phyloP scores from a whole-genome alignment of 2,329 filamentous ascomycete species.

The Lasiodiplodia sp. region DNA sequence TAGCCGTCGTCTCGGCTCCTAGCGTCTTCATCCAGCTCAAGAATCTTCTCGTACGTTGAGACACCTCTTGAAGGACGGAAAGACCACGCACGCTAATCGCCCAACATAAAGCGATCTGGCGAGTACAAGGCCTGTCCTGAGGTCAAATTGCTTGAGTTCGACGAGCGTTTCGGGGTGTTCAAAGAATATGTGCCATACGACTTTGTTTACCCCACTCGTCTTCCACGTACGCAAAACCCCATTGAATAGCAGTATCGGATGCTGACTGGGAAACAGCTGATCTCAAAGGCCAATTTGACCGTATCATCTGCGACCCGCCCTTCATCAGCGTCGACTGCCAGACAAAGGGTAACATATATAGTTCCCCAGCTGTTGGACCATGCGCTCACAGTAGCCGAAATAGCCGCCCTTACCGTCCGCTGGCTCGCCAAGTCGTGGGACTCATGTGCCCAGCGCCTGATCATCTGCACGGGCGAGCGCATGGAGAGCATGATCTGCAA shows the following conservation, averaged over 20 bases:
- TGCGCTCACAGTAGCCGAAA: not conserved
- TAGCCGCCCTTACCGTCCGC: conserved; percentile 76
- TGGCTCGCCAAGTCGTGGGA: conserved; percentile 69
- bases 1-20: conserved; percentile 76
- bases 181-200: conserved; percentile 79
- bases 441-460: conserved; percentile 50
- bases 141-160: conserved; percentile 75
- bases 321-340: conserved; percentile 84
- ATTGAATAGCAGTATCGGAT: not conserved
- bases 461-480: conserved; percentile 80
- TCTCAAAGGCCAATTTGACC: conserved; percentile 70
- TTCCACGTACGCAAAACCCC: conserved; percentile 59
- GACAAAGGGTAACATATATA: conserved; percentile 66
- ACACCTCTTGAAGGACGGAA: too few species aligned
- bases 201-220: conserved; percentile 71
- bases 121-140: conserved; percentile 56
- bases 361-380: too few species aligned
- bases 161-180: conserved; percentile 76
- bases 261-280: conserved; percentile 46
- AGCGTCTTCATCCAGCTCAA: conserved; percentile 80
- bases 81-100: not conserved
- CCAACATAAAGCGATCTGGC: conserved; percentile 28
- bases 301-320: conserved; percentile 78
- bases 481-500: conserved; percentile 71
- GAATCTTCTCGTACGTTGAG: conserved; percentile 66